Base-by-base conservation (phyloP, 2,329 filamentous ascomycete species). In the Cyphellophora attinorum region DNA sequence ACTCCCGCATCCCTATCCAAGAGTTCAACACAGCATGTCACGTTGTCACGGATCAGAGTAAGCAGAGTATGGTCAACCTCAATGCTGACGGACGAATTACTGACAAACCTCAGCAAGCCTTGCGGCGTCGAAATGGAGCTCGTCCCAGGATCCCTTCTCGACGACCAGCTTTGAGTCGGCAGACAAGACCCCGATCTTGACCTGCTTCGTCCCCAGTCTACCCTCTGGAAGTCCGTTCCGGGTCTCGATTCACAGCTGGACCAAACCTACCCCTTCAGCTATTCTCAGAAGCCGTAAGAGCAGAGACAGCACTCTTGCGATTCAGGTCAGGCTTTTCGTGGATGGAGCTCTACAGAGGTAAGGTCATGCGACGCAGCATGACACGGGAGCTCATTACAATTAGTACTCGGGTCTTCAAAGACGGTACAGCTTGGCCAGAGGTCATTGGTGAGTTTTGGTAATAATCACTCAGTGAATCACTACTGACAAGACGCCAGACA, bases 1-100 rank as follows among this genome's bases (percentile, higher is more conserved):
- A 72, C 41, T 76, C 69, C 48, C 78, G 76, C 48, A 61, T 81
- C 10, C 85, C 85, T 1, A 59, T 88, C 36, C 82, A 84, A 56
- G 85, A 93, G 58, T 93, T 91, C 67, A 79, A 77, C 52, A 84
- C 83, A 5, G 69, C 74, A 41, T 93, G 83, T 55, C 80, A 81
- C 54, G 75, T 80, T 19, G 30, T 47, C 23, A 25, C 19, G 15
- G 13, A 70, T 78, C 21, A 61, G 60, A 38, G 71, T 74, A 42
- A 55, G 53, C n/a, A 16, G 27, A 13, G 18, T 15, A 29, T 11
- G 14, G n/a, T 29, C 27, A 14, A 29, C 27, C 18, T 12, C 27
- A 14, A 11, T 13, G n/a, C n/a, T 16, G 27, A 29, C 18, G 14
- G 27, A 14, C 27, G 10, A n/a, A n/a, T n/a, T n/a, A n/a, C n/a